A percentile compares a stretch with the other conserved stretches of the same genome.
These are phyloP conservation scores for Populus nigra DNA, from an alignment of 345 rosid species.

Conservation along the genomic window DNA sequence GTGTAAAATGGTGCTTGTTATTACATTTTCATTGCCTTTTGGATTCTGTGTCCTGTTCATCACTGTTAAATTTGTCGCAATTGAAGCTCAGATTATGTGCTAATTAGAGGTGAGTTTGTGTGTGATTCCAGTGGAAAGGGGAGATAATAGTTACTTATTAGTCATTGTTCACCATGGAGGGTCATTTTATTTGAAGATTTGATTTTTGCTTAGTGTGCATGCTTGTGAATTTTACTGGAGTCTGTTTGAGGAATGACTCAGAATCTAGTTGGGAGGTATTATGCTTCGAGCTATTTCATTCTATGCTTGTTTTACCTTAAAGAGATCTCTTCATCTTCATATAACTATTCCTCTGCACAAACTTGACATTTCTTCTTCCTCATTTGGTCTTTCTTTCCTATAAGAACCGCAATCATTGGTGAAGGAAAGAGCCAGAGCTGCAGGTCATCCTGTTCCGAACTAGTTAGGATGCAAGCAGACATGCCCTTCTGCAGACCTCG, in stretches of 20 bases:
- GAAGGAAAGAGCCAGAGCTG: constrained; percentile 25
- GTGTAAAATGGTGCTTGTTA: not conserved
- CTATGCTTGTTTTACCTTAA: not conserved
- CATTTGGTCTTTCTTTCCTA: not conserved
- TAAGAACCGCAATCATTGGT: constrained; percentile 36
- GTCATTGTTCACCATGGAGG: not conserved
- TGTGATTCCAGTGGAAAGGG: not conserved
- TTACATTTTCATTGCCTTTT: not conserved
- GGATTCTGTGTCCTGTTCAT: not conserved
- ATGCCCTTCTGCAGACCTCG: not conserved
- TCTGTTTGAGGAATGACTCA: not conserved
- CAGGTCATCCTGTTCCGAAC: constrained; percentile 11
- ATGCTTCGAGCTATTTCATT: not conserved
- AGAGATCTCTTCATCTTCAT: not conserved
- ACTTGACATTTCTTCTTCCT: not conserved
- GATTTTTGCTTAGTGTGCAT: not conserved
- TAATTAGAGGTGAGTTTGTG: not conserved
- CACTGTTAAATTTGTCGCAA: not conserved
- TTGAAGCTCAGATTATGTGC: not conserved
- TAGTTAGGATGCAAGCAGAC: not conserved
- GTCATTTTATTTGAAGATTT: not conserved
- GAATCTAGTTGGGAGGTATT: not conserved
- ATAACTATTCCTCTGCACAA: not conserved
- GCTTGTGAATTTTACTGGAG: not conserved
- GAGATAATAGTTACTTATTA: not conserved